Conservation (phyloP, 2,329 filamentous ascomycete species). For the Xylaria sp. region DNA sequence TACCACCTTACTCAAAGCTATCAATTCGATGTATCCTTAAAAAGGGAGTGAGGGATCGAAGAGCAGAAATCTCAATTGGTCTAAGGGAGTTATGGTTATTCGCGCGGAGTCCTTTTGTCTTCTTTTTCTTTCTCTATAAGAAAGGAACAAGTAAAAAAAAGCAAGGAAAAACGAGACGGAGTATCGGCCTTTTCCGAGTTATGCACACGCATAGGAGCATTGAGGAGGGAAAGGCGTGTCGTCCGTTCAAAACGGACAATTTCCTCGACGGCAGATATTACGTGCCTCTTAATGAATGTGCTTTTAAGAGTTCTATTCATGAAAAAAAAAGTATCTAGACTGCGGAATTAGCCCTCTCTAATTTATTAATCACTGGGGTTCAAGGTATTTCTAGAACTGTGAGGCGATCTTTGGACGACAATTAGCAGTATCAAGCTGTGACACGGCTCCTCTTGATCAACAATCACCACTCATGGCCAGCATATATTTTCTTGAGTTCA, state of each 20-base stretch:
- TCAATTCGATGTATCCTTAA: slow-evolving; percentile 13
- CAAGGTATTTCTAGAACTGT: not conserved
- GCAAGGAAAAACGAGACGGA: not conserved
- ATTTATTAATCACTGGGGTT: not conserved
- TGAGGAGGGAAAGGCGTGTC: not conserved
- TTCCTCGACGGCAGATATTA: not conserved
- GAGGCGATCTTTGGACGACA: not conserved
- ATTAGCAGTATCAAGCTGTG: not conserved
- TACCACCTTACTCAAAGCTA: not conserved
- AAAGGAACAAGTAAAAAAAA: not conserved
- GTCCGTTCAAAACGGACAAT: not conserved
- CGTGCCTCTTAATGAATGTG: slow-evolving; percentile 13
- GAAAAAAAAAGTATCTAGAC: slow-evolving; percentile 2
- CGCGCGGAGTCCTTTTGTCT: slow-evolving; percentile 7
- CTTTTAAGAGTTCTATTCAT: slow-evolving; percentile 23
- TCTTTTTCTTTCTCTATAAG: not conserved
- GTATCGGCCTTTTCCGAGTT: slow-evolving; percentile 1
- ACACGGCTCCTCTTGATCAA: not conserved
- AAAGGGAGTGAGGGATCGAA: not conserved
- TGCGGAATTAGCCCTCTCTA: not conserved
- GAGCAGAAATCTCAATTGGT: not conserved
- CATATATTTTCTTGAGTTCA: not conserved
- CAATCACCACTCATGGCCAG: not conserved
- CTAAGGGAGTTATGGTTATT: slow-evolving; percentile 2
- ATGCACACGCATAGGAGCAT: not conserved